Evolutionary conservation across 2,329 filamentous ascomycete genomes (phyloP), one percentile per base, ranked within the genome.

Genomic region (Capronia epimyces): DNA sequence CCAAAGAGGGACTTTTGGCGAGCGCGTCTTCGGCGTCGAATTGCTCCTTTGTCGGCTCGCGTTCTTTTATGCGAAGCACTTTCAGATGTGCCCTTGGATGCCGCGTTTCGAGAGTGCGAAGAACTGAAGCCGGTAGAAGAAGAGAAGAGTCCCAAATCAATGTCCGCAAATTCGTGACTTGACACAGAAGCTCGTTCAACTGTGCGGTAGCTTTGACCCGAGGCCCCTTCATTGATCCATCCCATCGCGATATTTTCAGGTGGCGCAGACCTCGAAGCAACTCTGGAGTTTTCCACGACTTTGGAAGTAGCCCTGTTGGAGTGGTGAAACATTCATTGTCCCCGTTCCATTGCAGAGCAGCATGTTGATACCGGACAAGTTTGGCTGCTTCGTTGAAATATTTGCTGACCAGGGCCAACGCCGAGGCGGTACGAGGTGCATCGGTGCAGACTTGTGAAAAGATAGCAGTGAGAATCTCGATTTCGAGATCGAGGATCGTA

Each of bases 21-120:
- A 49, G 45, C 10, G 20, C 34, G 6, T 45, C n/a, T 15, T 34
- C 40, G 12, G 40, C 21, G 15, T 43, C 47, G 15, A 41, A 22
- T 10, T 3, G 22, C 3, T 9, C 12, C 10, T 24, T 18, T 36
- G 21, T 12, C 10, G 18, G 27, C 21, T 31, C 34, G 21, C n/a
- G n/a, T n/a, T n/a, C n/a, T n/a, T n/a, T n/a, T 43, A 36, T 10
- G 31, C 31, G 42, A 40, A 40, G 43, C 43, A 58, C 39, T 8
- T 41, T 42, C n/a, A 60, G 12, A 16, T 56, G 27, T 15, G 48
- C 50, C 18, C 46, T 51, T 34, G 55, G 55, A 31, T 60, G 57
- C 34, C 53, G 21, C 20, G 27, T 32, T 18, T 44, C 29, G 15
- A 60, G 45, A 7, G 45, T 40, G n/a, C 53, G n/a, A 24, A 56